Evolutionary conservation across 495 filamentous ascomycete species (phyloP).

Genomic region (Hypoxylon fuscum): DNA sequence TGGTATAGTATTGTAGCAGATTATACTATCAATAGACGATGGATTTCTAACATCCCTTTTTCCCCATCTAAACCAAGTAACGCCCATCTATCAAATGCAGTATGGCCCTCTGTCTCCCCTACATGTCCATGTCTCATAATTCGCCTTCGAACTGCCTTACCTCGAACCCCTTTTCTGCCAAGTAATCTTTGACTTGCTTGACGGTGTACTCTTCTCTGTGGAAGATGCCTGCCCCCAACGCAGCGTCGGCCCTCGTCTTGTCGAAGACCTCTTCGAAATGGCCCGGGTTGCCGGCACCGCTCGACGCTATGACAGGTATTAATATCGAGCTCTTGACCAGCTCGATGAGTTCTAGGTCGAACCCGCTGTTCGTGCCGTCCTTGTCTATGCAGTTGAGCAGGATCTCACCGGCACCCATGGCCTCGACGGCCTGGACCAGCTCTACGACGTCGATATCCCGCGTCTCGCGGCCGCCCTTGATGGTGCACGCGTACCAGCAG

Average conservation of each 20-base stretch:
- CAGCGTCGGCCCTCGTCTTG: conserved; percentile 87
- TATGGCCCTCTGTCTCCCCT: conserved; percentile 13
- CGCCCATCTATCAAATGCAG: conserved; percentile 23
- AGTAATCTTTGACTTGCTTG: conserved; percentile 86
- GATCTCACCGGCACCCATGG: conserved; percentile 94
- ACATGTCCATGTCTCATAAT: conserved; percentile 38
- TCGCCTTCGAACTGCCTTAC: conserved; percentile 76
- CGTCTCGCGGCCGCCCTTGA: conserved; percentile 92
- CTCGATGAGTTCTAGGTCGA: conserved; percentile 90
- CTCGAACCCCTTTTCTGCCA: conserved; percentile 74
- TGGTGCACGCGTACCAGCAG: conserved; percentile 98
- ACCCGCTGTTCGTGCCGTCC: conserved; percentile 94
- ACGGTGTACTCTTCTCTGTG: conserved; percentile 96
- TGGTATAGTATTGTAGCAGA: conserved; percentile 33
- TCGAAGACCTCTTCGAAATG: conserved; percentile 94
- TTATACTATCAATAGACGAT: conserved; percentile 39
- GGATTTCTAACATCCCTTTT: conserved; percentile 21
- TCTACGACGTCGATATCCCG: conserved; percentile 90
- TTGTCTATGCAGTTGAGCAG: conserved; percentile 97
- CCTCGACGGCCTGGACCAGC: conserved; percentile 87
- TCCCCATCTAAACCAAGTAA: conserved; percentile 23
- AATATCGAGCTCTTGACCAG: conserved; percentile 83
- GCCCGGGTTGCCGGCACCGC: conserved; percentile 86
- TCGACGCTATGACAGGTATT: conserved; percentile 96
- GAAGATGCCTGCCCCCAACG: conserved; percentile 96